These are phyloP conservation scores for Penicillium robsamsonii DNA, from an alignment of 495 filamentous ascomycete species.

Conservation along the genomic window DNA sequence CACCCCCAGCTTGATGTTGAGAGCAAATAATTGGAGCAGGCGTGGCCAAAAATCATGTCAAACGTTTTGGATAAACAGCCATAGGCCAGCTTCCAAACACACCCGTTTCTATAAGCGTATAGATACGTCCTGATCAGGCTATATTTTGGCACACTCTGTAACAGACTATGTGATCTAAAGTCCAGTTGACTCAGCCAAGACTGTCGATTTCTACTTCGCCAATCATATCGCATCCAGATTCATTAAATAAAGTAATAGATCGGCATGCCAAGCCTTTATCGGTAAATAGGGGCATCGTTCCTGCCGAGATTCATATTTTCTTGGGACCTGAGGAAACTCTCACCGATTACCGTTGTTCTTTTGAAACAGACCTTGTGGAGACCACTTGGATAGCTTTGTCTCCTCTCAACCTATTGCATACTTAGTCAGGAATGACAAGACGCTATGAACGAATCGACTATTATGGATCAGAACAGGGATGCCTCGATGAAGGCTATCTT, in stretches of 20 bases:
- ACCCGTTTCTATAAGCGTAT: no score
- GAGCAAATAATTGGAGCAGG: neutral
- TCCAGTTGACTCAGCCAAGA: conserved; percentile 19
- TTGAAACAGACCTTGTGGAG: no score
- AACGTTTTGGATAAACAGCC: neutral
- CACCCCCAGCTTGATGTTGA: neutral
- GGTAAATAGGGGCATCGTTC: neutral
- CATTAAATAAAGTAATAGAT: neutral
- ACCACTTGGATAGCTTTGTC: no score
- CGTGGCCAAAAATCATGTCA: neutral
- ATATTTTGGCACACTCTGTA: neutral
- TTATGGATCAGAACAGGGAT: no score
- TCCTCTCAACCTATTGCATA: no score
- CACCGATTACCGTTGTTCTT: neutral
- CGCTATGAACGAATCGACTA: no score
- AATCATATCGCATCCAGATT: neutral
- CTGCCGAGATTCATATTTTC: neutral
- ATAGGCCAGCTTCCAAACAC: neutral
- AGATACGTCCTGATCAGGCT: conserved; percentile 1
- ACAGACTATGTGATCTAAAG: neutral
- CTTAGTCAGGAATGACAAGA: no score
- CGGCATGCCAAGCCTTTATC: neutral
- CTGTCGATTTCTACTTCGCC: neutral
- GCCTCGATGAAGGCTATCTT: no score
- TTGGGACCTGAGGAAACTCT: neutral